Conservation (phyloP, 371 early-diverging fungal genomes). For the Mortierella sp. region DNA sequence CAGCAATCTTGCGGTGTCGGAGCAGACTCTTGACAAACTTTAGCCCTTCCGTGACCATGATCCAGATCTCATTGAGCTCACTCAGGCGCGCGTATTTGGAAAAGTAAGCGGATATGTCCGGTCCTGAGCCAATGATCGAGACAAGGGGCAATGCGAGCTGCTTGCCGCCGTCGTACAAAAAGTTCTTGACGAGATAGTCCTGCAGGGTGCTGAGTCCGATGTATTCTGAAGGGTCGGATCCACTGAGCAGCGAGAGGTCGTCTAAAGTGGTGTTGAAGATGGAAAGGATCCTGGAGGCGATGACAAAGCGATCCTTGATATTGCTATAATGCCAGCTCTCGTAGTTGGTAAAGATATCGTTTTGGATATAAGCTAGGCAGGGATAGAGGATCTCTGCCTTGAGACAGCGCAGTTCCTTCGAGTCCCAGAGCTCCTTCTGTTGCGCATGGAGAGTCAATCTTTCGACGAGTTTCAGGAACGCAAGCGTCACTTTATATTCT, state of each 20-base stretch:
- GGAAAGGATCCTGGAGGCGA: slow-evolving; percentile 31
- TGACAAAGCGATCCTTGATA: slow-evolving; percentile 42
- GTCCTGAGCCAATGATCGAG: slow-evolving; percentile 43
- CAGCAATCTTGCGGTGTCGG: slow-evolving; percentile 39
- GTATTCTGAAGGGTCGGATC: slow-evolving; percentile 14
- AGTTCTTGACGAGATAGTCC: slow-evolving; percentile 41
- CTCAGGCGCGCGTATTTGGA: slow-evolving; percentile 31
- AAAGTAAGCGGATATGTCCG: slow-evolving; percentile 42
- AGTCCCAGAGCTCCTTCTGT: slow-evolving; percentile 44
- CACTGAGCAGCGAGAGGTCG: slow-evolving; percentile 34
- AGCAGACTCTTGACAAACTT: slow-evolving; percentile 40
- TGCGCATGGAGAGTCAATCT: slow-evolving; percentile 32
- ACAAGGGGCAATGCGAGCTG: slow-evolving; percentile 40
- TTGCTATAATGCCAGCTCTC: slow-evolving; percentile 50
- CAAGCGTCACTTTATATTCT: slow-evolving; percentile 35
- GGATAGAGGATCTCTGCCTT: slow-evolving; percentile 46
- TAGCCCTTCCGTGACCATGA: slow-evolving; percentile 37
- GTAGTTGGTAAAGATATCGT: slow-evolving; percentile 47
- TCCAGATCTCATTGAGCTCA: slow-evolving; percentile 23
- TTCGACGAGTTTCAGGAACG: slow-evolving; percentile 37
- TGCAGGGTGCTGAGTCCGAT: slow-evolving; percentile 35
- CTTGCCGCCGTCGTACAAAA: slow-evolving; percentile 53
- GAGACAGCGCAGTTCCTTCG: slow-evolving; percentile 42
- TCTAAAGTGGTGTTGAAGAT: slow-evolving; percentile 41
- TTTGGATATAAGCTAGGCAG: slow-evolving; percentile 45